phyloP scores from a whole-genome alignment of 1,284 basidiomycete species.

The Melampsora larici-populina region DNA sequence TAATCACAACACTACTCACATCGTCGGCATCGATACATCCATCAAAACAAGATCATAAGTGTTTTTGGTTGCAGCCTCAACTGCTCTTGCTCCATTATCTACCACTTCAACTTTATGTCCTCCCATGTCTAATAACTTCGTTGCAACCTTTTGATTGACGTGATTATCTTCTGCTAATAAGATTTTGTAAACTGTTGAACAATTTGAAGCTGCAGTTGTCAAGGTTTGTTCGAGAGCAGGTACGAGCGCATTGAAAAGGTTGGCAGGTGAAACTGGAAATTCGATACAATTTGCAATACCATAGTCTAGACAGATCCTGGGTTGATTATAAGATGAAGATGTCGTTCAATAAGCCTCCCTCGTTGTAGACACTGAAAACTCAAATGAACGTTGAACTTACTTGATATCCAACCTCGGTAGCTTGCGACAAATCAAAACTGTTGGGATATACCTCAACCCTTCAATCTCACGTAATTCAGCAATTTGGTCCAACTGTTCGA shows the following conservation, averaged over 20 bases:
- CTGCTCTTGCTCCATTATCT: constrained; percentile 88
- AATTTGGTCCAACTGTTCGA: constrained; percentile 76
- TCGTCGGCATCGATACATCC: constrained; percentile 85
- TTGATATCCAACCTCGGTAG: constrained; percentile 53
- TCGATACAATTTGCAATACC: constrained; percentile 87
- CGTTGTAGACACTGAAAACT: background rate
- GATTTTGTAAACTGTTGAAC: constrained; percentile 84
- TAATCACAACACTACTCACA: constrained; percentile 16
- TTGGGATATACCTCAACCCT: constrained; percentile 91
- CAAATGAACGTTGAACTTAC: constrained; percentile 5
- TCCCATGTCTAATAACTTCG: constrained; percentile 94
- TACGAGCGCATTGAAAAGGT: constrained; percentile 85
- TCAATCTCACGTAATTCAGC: constrained; percentile 87
- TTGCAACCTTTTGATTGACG: constrained; percentile 94
- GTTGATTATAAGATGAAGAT: constrained; percentile 46
- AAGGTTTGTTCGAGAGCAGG: constrained; percentile 91
- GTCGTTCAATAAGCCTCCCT: background rate
- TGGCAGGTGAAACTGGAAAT: constrained; percentile 81
- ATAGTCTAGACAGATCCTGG: constrained; percentile 72
- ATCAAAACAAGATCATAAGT: constrained; percentile 70
- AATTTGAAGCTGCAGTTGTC: constrained; percentile 70
- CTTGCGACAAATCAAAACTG: constrained; percentile 80
- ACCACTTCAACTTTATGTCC: constrained; percentile 95
- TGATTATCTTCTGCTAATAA: constrained; percentile 97
- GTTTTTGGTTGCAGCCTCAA: constrained; percentile 79